phyloP scores from a whole-genome alignment of 345 rosid genomes.

The Ceriops tagal region DNA sequence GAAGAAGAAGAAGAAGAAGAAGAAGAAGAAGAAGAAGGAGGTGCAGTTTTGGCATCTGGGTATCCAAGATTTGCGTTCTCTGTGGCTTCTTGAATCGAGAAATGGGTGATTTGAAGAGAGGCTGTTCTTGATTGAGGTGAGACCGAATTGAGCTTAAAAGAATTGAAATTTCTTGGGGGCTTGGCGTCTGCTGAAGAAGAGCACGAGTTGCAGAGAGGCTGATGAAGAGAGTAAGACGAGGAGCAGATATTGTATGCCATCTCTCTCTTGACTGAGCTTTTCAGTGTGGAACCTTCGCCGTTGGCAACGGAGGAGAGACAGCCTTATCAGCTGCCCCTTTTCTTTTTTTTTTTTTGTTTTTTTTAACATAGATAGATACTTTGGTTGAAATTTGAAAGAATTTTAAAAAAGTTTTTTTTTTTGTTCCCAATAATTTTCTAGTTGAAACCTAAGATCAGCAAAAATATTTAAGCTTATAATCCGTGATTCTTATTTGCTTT shows the following conservation, averaged over 20 bases:
- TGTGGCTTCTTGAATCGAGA: constrained; percentile 41
- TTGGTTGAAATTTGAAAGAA: too few species aligned
- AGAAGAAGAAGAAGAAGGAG: constrained; percentile 27
- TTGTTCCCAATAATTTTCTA: too few species aligned
- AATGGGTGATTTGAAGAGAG: constrained; percentile 34
- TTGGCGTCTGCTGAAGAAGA: constrained; percentile 30
- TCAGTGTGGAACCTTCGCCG: too few species aligned
- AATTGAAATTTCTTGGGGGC: constrained; percentile 22
- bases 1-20: constrained; percentile 29
- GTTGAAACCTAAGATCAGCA: too few species aligned
- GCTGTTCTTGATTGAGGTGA: constrained; percentile 25
- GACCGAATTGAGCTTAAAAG: constrained; percentile 23
- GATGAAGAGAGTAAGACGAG: constrained; percentile 47
- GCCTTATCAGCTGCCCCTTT: too few species aligned
- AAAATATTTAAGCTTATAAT: too few species aligned
- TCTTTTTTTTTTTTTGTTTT: too few species aligned
- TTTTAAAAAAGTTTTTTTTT: too few species aligned
- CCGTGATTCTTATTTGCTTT: too few species aligned
- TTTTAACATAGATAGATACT: too few species aligned
- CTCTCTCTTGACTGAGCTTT: not conserved
- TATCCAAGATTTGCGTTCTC: constrained; percentile 15
- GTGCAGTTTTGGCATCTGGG: constrained; percentile 24
- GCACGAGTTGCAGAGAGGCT: constrained; percentile 33
- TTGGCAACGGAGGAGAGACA: too few species aligned
- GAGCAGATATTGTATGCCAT: constrained; percentile 57